phyloP scores from a whole-genome alignment of 805 yeast genomes.

The Wickerhamiella qilinensis region DNA sequence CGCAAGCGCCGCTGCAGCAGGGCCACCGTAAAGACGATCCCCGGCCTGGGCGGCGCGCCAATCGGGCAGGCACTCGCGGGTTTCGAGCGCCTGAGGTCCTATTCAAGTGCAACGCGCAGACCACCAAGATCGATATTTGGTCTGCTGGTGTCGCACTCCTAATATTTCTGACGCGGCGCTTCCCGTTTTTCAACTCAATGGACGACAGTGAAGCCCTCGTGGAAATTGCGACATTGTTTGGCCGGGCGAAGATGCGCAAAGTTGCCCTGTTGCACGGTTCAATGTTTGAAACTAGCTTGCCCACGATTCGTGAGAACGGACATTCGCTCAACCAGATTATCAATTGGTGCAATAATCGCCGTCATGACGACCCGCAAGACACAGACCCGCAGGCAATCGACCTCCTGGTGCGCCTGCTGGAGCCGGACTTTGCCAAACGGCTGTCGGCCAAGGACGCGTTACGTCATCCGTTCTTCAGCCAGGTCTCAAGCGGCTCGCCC shows the following conservation, averaged over 20 bases:
- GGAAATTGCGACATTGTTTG: slow-evolving; percentile 71
- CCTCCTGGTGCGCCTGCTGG: slow-evolving; percentile 36
- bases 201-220: slow-evolving; percentile 87
- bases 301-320: slow-evolving; percentile 31
- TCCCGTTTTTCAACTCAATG: slow-evolving; percentile 85
- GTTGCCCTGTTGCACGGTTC: slow-evolving; percentile 80
- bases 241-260: slow-evolving; percentile 50
- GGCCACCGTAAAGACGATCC: slow-evolving; percentile 81
- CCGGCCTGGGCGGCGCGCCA: slow-evolving; percentile 81
- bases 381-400: slow-evolving; percentile 18
- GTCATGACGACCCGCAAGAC: slow-evolving; percentile 1
- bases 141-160: slow-evolving; percentile 79
- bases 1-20: slow-evolving; percentile 24
- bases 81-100: slow-evolving; percentile 90
- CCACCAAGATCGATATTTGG: slow-evolving; percentile 77
- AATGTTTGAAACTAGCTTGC: slow-evolving; percentile 55
- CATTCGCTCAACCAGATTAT: slow-evolving; percentile 28
- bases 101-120: slow-evolving; percentile 70
- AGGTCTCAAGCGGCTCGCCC: not conserved
- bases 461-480: slow-evolving; percentile 38
- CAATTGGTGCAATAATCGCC: slow-evolving; percentile 15
- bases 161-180: slow-evolving; percentile 60
- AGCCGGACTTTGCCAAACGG: slow-evolving; percentile 53
- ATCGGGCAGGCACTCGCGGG: slow-evolving; percentile 93
- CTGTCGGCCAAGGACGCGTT: slow-evolving; percentile 54